Evolutionary conservation across 129 eudicot species (phyloP).

Genomic region (Apium graveolens): DNA sequence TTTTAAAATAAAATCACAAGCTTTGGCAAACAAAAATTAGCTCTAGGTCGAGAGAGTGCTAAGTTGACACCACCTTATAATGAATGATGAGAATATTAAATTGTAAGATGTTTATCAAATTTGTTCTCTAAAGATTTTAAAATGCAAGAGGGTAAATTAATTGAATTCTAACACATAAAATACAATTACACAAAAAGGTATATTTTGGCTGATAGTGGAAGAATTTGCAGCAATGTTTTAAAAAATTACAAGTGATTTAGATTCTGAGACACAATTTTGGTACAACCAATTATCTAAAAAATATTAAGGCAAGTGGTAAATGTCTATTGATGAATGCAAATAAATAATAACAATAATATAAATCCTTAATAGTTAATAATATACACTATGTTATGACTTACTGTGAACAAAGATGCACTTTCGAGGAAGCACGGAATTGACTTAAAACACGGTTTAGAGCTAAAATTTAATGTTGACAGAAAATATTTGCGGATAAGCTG

Average conservation of each 20-base stretch:
- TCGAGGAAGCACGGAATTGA: not conserved
- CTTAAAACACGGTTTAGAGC: slow-evolving; percentile 3
- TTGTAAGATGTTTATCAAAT: not conserved
- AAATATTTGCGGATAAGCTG: not conserved
- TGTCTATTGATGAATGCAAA: not conserved
- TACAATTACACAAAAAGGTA: not conserved
- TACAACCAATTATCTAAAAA: not conserved
- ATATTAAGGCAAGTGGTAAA: not conserved
- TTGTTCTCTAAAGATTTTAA: not conserved
- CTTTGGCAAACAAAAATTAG: no score
- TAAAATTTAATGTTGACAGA: not conserved
- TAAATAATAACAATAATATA: not conserved
- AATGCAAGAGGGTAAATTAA: not conserved
- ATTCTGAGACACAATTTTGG: not conserved
- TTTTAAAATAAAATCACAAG: no score
- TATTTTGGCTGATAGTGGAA: not conserved
- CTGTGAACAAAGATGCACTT: not conserved
- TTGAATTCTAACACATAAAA: not conserved
- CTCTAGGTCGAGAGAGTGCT: no score
- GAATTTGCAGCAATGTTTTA: not conserved
- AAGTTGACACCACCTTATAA: no score
- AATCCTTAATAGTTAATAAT: no score
- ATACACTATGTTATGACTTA: not conserved
- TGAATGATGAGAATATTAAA: not conserved
- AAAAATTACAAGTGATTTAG: not conserved